Evolutionary conservation across 148 eudicot species (phyloP), one percentile per base, ranked within the genome.

Genomic region (Camellia granthamiana): DNA sequence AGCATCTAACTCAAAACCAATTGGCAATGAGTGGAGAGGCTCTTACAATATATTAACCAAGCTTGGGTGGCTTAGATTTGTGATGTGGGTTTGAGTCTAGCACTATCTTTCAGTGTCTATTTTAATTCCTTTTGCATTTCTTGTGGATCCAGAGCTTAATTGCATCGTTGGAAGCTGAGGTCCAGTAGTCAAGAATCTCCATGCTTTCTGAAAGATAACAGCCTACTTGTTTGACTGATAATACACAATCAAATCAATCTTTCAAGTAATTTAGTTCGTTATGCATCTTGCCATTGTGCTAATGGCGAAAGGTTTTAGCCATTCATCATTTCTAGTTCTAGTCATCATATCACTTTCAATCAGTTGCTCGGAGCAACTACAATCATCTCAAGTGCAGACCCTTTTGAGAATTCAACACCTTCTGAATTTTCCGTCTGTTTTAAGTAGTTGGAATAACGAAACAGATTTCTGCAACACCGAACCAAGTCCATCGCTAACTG

Each of bases 391-490:
- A 84, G 86, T 59, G 69, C 78, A 90, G 18, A 87, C 90, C 81
- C 99, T 95, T 70, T 62, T 89, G 83, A 84, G 84, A 83, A 81
- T 95, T 64, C 92, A 86, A 74, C 59, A 74, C 41, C 86, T 90
- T 84, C 80, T 95, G 61, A 82, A 91, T 83, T 83, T 65, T 78
- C 97, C 99, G 16, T 54, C 84, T 46, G 82, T 62, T 75, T 77
- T 92, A 73, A 81, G 81, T 77, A 86, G 67, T 80, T 93, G 98
- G 98, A 90, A 79, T 43, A 84, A 81, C 8, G 82, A 83, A 19
- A 90, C 91, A 3, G 86, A 89, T 73, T 92, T 96, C 74, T 96
- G 99, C 85, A 87, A 85, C 63, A 85, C 81, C 19, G 86, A 92
- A 60, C 89, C 95, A 54, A 87, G 88, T 79, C 63, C 89, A 52